phyloP scores from a whole-genome alignment of 1,139 yeast genomes.

The Yamadazyma triangularis region DNA sequence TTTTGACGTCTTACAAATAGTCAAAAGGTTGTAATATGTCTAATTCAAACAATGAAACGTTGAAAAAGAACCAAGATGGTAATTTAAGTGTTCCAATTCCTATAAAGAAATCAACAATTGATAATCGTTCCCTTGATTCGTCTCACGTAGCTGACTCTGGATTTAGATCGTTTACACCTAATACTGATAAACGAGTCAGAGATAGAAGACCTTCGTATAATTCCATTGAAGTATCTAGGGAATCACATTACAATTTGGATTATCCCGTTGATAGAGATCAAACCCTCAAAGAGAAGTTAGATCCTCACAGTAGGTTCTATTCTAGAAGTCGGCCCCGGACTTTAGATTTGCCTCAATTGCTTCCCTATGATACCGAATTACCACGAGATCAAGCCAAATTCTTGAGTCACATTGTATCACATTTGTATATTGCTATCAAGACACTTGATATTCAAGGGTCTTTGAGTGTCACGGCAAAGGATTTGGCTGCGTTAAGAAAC shows the following conservation, averaged over 20 bases:
- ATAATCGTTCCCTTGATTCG: not conserved
- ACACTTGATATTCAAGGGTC: slow-evolving; percentile 76
- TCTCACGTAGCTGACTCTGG: slow-evolving; percentile 2
- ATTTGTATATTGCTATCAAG: slow-evolving; percentile 72
- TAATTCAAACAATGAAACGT: no score
- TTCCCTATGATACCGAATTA: slow-evolving; percentile 76
- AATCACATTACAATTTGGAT: slow-evolving; percentile 51
- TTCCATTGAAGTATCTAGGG: slow-evolving; percentile 33
- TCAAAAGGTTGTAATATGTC: no score
- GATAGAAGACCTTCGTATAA: slow-evolving; percentile 34
- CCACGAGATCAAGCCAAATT: slow-evolving; percentile 70
- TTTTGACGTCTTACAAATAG: no score
- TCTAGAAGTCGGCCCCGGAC: slow-evolving; percentile 50
- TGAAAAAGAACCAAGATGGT: no score
- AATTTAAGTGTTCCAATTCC: slow-evolving; percentile 23
- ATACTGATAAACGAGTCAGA: slow-evolving; percentile 15
- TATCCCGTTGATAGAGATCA: slow-evolving; percentile 49
- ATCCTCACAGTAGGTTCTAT: slow-evolving; percentile 53
- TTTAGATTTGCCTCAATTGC: slow-evolving; percentile 52
- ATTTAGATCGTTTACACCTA: slow-evolving; percentile 25
- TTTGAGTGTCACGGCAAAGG: slow-evolving; percentile 63
- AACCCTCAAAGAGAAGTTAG: slow-evolving; percentile 35
- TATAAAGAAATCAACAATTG: slow-evolving; percentile 3
- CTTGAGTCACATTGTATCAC: slow-evolving; percentile 72
- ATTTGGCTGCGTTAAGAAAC: slow-evolving; percentile 40